Evolutionary conservation across 2,329 filamentous ascomycete genomes (phyloP), one percentile per base, ranked within the genome.

Genomic region (Botryotinia convoluta): DNA sequence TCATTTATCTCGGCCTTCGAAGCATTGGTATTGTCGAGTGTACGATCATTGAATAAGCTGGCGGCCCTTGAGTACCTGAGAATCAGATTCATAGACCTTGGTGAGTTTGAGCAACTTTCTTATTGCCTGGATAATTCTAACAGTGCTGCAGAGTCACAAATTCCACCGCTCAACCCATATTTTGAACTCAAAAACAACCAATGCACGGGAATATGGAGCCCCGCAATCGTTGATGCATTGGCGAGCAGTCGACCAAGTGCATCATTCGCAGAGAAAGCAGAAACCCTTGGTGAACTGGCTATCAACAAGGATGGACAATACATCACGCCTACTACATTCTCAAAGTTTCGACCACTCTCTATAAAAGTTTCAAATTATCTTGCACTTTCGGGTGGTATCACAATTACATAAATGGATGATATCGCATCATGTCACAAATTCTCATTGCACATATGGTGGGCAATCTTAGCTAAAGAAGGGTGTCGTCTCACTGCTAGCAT

Each of bases 41-140:
- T 93, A 45, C 85, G 86, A 65, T 86, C 90, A 4, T 82, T 94
- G 63, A 85, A 86, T 22, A 85, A 84, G 44, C 86, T 93, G 65
- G 85, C 86, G 70, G 83, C 84, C n/a, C 82, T 94, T 45, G 83
- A 89, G 62, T 89, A 89, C 80, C 81, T 94, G 75, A 86, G 91
- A 73, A 93, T 94, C 78, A 89, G 92, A 72, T 94, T 92, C 78
- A 90, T 94, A 71, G 92, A 94, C 81, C 84, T 94, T 86, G 89
- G 90, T 84, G 77, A 84, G 64, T 72, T 35, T 20, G 37, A 44
- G 48, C 57, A 29, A 12, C 16, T 54, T 32, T 54, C 18, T 26
- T 37, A 20, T n/a, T 54, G 22, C 35, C 29, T 59, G 20, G 4
- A 16, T 16, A 37, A 57, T 62, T 78, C 65, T 63, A 74, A 63